Base-by-base conservation (phyloP, 2,329 filamentous ascomycete species). In the Sphaerulina musiva region DNA sequence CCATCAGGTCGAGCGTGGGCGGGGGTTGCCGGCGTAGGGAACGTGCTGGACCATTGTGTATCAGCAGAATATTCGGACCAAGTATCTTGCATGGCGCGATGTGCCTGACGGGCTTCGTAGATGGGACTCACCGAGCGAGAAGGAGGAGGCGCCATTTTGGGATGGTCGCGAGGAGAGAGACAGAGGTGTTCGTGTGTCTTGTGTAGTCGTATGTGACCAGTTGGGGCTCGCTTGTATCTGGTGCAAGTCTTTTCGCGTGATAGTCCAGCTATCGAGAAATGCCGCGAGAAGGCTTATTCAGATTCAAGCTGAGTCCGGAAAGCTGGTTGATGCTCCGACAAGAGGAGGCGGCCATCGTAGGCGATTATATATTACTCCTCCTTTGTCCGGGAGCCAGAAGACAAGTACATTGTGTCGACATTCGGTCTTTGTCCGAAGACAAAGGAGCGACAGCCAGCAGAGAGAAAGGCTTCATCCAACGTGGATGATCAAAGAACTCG, bases 201-300 rank as follows among this genome's bases (percentile, higher is more conserved):
- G 12, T 9, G 11, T 7, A 14, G 17, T 31, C 10, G n/a, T 32
- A 38, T 11, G 10, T 17, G 31, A 38, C 14, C 20, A 14, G 9
- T 11, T 20, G 12, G n/a, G 23, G n/a, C 2, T 26, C 26, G 48
- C 48, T 51, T 44, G 48, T 31, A 6, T n/a, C 42, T 51, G 40
- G 36, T 31, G 10, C 48, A 45, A 46, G 42, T 40, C 48, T 20
- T 40, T 40, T 34, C 42, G 20, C 14, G 38, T 23, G 48, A 51
- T 46, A 51, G 48, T 41, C 48, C 48, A 46, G 48, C 48, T 51
- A 51, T 51, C 48, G 12, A 51, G 14, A 12, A 31, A 39, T 34
- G 42, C 12, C 11, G 31, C 26, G 11, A 20, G 31, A 31, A 46
- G 48, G 20, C 41, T 51, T 39, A 42, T 8, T 31, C 41, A 46